These are phyloP conservation scores for Debaryomyces nepalensis DNA, from an alignment of 1,139 yeast genomes.

Conservation along the genomic window DNA sequence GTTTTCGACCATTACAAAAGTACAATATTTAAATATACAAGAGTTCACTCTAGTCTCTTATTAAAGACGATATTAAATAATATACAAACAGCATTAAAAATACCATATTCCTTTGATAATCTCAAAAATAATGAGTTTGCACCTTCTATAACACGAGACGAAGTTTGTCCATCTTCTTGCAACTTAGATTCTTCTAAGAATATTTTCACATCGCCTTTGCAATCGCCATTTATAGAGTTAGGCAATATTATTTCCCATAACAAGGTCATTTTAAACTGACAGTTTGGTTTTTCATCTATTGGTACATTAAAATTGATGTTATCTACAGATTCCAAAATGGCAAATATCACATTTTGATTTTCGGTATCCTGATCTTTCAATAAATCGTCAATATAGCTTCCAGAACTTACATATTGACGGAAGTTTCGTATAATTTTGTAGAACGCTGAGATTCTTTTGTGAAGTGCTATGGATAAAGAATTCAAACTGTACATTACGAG, in stretches of 20 bases:
- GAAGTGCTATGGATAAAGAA: conserved; percentile 33
- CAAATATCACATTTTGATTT: conserved; percentile 13
- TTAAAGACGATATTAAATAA: conserved; percentile 30
- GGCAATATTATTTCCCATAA: conserved; percentile 35
- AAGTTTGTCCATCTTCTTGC: neutral
- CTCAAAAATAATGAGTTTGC: conserved; percentile 24
- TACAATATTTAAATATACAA: conserved; percentile 1
- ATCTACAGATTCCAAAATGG: conserved; percentile 28
- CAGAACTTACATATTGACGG: conserved; percentile 16
- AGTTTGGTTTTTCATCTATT: conserved; percentile 4
- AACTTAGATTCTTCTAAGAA: conserved; percentile 17
- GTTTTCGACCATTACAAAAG: neutral
- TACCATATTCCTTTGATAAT: conserved; percentile 32
- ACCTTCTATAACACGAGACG: conserved; percentile 4
- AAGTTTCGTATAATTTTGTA: conserved; percentile 26
- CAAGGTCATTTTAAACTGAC: conserved; percentile 19
- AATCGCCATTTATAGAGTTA: conserved; percentile 31
- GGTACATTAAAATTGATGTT: conserved; percentile 24
- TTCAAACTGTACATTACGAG: conserved; percentile 37
- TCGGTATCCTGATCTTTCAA: conserved; percentile 9
- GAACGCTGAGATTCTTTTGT: conserved; percentile 26
- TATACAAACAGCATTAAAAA: conserved; percentile 28
- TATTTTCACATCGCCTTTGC: conserved; percentile 28
- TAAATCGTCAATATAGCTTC: conserved; percentile 10
- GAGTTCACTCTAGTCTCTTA: conserved; percentile 10